Base-by-base conservation (phyloP, 2,329 filamentous ascomycete species). In the Alternaria consortialis region DNA sequence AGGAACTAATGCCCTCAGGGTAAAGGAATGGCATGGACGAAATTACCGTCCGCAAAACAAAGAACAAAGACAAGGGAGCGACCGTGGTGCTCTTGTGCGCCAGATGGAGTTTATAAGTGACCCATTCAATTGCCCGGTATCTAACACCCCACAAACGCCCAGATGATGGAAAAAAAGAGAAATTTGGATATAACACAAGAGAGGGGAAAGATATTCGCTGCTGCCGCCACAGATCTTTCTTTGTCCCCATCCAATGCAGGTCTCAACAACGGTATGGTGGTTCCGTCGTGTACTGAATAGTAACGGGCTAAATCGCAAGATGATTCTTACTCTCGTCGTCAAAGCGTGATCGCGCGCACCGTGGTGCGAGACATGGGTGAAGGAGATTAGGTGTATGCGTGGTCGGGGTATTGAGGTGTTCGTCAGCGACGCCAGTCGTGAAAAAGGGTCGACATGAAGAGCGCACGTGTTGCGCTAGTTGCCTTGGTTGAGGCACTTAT, bases 281-380 rank as follows among this genome's bases (percentile, higher is more conserved):
- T 60, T 63, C 60, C 60, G 60, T 63, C 52, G 46, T 56, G 47
- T 56, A 52, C 52, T 63, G 60, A 57, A 61, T 56, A 65, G 54
- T 65, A 66, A 64, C 62, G 58, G 56, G 60, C 64, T 73, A 65
- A 70, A 69, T 67, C 64, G 65, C 62, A 70, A 68, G 66, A 60
- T 60, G 57, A 56, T 66, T 70, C 67, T 70, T 75, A 65, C 68
- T 75, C 72, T 67, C 65, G 57, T 75, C 73, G 66, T 76, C 68
- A 63, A 74, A 68, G 64, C 73, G 64, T 76, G 58, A 66, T 68
- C 60, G 68, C 62, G 68, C 71, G 70, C 70, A 59, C 52, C 63
- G 63, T 69, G 66, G 65, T 66, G 63, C 63, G 59, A 62, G 59
- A 64, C 62, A 72, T 55, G 54, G 52, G 42, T 60, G 53, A 61